Evolutionary conservation across 1,284 basidiomycete genomes (phyloP).

Genomic region (Ustilago xerochloae): DNA sequence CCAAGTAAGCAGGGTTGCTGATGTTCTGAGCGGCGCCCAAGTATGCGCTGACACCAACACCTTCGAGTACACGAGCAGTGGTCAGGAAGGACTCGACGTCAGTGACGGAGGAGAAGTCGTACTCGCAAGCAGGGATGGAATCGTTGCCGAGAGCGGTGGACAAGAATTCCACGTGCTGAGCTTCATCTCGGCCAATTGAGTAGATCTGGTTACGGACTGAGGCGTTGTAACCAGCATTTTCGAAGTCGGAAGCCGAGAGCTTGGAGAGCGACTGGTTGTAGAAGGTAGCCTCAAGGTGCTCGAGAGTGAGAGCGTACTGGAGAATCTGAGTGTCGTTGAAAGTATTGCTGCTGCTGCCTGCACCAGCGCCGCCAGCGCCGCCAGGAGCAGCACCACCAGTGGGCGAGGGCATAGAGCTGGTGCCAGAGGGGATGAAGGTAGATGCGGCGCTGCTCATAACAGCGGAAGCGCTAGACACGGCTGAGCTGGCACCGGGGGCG

Average conservation of each 20-base stretch:
- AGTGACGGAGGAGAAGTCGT: conserved; percentile 36
- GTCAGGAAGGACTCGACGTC: conserved; percentile 51
- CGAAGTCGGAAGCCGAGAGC: conserved; percentile 33
- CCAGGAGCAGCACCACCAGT: background rate
- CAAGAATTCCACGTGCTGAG: conserved; percentile 32
- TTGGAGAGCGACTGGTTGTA: conserved; percentile 51
- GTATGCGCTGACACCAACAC: conserved; percentile 43
- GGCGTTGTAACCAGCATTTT: conserved; percentile 42
- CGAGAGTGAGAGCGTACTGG: conserved; percentile 57
- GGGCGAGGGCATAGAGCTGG: background rate
- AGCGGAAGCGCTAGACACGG: background rate
- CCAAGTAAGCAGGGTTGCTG: conserved; percentile 33
- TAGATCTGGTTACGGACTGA: conserved; percentile 48
- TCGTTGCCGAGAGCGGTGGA: conserved; percentile 34
- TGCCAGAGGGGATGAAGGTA: background rate
- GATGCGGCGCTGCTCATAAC: background rate
- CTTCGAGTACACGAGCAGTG: conserved; percentile 51
- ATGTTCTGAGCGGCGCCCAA: conserved; percentile 50
- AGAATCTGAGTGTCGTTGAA: conserved; percentile 55
- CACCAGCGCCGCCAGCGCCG: background rate
- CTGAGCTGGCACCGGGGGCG: background rate
- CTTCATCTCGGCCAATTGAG: conserved; percentile 50
- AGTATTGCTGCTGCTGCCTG: background rate
- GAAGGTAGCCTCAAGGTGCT: conserved; percentile 56
- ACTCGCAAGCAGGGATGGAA: conserved; percentile 41